Evolutionary conservation across 805 yeast species (phyloP).

Genomic region (Wickerhamiella siamensis): DNA sequence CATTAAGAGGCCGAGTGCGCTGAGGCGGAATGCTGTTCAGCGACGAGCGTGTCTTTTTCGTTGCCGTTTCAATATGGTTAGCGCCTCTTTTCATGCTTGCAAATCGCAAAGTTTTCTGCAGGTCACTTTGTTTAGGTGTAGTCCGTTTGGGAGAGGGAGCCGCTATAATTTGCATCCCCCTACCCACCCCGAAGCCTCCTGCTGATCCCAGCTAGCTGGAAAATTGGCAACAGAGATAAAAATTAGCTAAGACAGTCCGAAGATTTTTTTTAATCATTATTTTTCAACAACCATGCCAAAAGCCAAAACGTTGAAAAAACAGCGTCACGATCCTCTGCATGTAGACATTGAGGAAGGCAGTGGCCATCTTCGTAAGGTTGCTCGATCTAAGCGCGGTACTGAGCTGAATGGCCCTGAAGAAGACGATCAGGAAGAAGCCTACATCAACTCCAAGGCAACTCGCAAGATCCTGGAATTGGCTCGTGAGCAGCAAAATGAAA

Average conservation of each 20-base stretch:
- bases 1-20: slow-evolving; percentile 33
- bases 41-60: slow-evolving; percentile 10
- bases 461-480: slow-evolving; percentile 82
- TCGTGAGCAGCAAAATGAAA: slow-evolving; percentile 81
- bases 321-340: slow-evolving; percentile 69
- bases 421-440: slow-evolving; percentile 43
- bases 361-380: slow-evolving; percentile 47
- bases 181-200: no score
- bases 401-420: slow-evolving; percentile 23
- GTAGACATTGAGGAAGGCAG: slow-evolving; percentile 62
- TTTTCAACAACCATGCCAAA: slow-evolving; percentile 15
- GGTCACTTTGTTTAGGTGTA: not conserved
- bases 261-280: no score
- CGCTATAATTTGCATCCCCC: no score
- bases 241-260: not conserved
- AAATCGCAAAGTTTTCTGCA: not conserved
- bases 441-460: slow-evolving; percentile 67
- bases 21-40: slow-evolving; percentile 10
- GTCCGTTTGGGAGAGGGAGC: no score
- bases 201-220: no score
- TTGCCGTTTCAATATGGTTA: slow-evolving; percentile 6
- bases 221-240: no score
- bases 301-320: slow-evolving; percentile 31
- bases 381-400: slow-evolving; percentile 21
- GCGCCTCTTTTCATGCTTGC: slow-evolving; percentile 9